Evolutionary conservation across 2,329 filamentous ascomycete genomes (phyloP), one percentile per base, ranked within the genome.

Genomic region (Epichloe gansuensis): DNA sequence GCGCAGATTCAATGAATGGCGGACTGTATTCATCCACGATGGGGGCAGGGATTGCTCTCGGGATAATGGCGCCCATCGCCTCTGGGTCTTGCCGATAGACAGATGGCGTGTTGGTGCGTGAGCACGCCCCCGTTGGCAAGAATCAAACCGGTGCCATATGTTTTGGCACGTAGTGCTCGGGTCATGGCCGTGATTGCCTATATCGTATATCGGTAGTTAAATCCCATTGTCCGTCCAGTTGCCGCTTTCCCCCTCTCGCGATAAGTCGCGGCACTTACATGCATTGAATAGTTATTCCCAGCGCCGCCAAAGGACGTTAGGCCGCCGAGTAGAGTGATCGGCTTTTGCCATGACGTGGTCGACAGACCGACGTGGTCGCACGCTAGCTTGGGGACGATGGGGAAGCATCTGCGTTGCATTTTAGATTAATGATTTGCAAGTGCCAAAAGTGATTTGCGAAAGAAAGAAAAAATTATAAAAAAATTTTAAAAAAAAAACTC

Each of bases 271-370:
- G 17, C 17, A 65, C 68, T 61, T 64, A 77, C 81, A 67, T 86
- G 82, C 75, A 85, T 80, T 0, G 80, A 83, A 55, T 86, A 86
- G 52, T 86, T 86, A 56, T 86, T 86, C 0, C 83, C 83, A 5
- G 83, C 83, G 0, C 83, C 83, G 0, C 83, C 83, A 54, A 86
- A 86, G 1, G 77, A 83, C 4, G 83, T 86, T 51, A 87, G 60
- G 0, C 83, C 83, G 0, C 83, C 83, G 0, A 86, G 69, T 0
- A 86, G 64, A 0, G 80, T 84, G 21, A 85, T 72, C 0, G 77
- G 73, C 56, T 78, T 82, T 2, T 64, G 34, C 1, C 70, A 61
- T 1, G 70, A 63, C 0, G 64, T 64, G 0, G 77, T 67, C 0
- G 76, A 69, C 1, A 86, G 61, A 0, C 72, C 73, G 0, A 86